These are phyloP conservation scores for Coniferiporia sulphurascens DNA, from an alignment of 1,284 basidiomycete genomes.

Conservation along the genomic window DNA sequence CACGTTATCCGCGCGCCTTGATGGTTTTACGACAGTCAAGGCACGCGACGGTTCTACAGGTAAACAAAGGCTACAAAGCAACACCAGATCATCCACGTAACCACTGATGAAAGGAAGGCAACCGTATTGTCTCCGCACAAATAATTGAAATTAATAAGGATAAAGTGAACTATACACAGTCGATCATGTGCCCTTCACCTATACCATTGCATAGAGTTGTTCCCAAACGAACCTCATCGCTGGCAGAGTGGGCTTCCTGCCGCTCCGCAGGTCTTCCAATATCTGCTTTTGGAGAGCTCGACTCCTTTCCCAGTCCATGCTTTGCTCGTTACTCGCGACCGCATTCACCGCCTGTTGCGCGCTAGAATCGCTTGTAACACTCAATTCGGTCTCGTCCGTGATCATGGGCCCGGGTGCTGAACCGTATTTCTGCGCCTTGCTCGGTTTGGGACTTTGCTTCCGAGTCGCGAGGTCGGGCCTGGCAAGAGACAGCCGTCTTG, in stretches of 20 bases:
- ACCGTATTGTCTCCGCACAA: background rate
- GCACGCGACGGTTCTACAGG: background rate
- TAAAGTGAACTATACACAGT: background rate
- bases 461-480: conserved; percentile 12
- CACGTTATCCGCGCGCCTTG: background rate
- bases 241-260: conserved; percentile 13
- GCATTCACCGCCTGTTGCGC: background rate
- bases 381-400: background rate
- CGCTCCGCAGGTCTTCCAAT: conserved; percentile 5
- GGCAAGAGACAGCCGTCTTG: conserved; percentile 9
- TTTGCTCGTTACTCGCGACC: background rate
- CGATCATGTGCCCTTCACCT: background rate
- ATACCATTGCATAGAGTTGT: background rate
- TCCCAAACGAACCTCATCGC: conserved; percentile 4
- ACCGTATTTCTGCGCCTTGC: background rate
- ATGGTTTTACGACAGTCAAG: background rate
- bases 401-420: background rate
- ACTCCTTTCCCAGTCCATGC: conserved; percentile 9
- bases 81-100: background rate
- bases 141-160: background rate
- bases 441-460: background rate
- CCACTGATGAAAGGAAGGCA: background rate
- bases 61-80: background rate
- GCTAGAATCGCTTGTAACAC: background rate
- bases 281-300: conserved; percentile 8